Evolutionary conservation across 2,329 filamentous ascomycete species (phyloP).

Genomic region (Zalaria obscura): DNA sequence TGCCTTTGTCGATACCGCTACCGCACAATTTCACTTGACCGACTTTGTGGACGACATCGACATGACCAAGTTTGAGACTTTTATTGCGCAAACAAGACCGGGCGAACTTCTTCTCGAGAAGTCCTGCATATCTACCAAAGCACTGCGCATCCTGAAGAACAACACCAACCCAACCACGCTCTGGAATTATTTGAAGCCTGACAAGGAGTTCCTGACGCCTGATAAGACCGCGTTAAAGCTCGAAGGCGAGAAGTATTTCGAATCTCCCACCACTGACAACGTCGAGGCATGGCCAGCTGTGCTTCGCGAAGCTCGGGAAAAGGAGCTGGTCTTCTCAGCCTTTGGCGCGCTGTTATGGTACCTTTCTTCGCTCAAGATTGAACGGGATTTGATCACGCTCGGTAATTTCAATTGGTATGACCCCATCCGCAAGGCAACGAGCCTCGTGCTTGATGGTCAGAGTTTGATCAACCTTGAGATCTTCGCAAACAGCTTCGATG

Average conservation of each 20-base stretch:
- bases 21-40: conserved; percentile 86
- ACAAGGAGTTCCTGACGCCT: conserved; percentile 80
- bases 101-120: conserved; percentile 86
- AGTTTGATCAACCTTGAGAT: conserved; percentile 97
- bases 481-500: conserved; percentile 85
- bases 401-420: conserved; percentile 86
- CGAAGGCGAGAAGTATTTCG: conserved; percentile 65
- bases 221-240: conserved; percentile 73
- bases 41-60: conserved; percentile 86
- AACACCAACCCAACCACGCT: conserved; percentile 86
- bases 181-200: conserved; percentile 85
- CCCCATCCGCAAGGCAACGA: conserved; percentile 81
- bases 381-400: conserved; percentile 73
- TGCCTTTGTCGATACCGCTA: conserved; percentile 88
- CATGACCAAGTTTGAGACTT: conserved; percentile 92
- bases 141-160: conserved; percentile 85
- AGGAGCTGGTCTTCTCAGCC: conserved; percentile 78
- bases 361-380: conserved; percentile 68
- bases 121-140: conserved; percentile 71
- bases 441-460: conserved; percentile 84
- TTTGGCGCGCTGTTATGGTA: conserved; percentile 84
- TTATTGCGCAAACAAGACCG: conserved; percentile 82
- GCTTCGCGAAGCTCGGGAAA: conserved; percentile 57
- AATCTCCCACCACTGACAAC: conserved; percentile 38
- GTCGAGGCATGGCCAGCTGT: conserved; percentile 63